Conservation (phyloP, 1,139 yeast species). For the Blastobotrys malaysiensis region DNA sequence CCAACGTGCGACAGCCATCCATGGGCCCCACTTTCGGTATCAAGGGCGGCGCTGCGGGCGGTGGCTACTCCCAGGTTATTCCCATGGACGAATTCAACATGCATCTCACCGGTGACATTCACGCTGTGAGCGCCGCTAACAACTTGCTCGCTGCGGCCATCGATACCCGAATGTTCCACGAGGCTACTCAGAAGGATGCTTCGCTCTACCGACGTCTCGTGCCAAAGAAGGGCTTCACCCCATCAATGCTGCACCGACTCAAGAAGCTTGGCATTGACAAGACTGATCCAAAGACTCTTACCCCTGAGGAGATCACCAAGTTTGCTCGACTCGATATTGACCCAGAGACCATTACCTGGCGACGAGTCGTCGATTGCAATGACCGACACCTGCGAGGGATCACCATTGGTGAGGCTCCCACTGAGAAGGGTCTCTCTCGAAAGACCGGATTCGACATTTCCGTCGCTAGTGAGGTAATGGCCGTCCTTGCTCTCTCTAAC, state of each 20-base stretch:
- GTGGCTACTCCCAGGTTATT: slow-evolving; percentile 96
- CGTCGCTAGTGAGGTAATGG: slow-evolving; percentile 98
- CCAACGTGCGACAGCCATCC: slow-evolving; percentile 96
- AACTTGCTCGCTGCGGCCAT: slow-evolving; percentile 95
- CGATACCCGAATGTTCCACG: slow-evolving; percentile 97
- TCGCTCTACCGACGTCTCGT: slow-evolving; percentile 83
- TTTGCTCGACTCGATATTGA: slow-evolving; percentile 90
- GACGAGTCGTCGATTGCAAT: slow-evolving; percentile 93
- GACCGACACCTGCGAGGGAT: slow-evolving; percentile 90
- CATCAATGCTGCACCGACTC: slow-evolving; percentile 73
- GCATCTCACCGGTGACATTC: slow-evolving; percentile 98
- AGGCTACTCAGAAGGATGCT: slow-evolving; percentile 84
- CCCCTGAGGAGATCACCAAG: slow-evolving; percentile 65
- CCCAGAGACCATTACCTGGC: slow-evolving; percentile 92
- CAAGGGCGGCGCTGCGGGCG: slow-evolving; percentile 99
- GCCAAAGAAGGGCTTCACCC: slow-evolving; percentile 87
- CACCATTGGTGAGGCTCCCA: slow-evolving; percentile 89
- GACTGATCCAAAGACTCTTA: slow-evolving; percentile 76
- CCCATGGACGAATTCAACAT: slow-evolving; percentile 99
- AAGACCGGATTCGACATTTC: slow-evolving; percentile 94
- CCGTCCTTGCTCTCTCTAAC: slow-evolving; percentile 85
- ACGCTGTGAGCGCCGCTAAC: slow-evolving; percentile 94
- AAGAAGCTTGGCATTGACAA: slow-evolving; percentile 74
- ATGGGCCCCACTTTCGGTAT: slow-evolving; percentile 99
- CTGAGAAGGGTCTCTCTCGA: slow-evolving; percentile 88